Evolutionary conservation across 192 early-diverging fungal genomes (phyloP).

Genomic region (Podila epigama): DNA sequence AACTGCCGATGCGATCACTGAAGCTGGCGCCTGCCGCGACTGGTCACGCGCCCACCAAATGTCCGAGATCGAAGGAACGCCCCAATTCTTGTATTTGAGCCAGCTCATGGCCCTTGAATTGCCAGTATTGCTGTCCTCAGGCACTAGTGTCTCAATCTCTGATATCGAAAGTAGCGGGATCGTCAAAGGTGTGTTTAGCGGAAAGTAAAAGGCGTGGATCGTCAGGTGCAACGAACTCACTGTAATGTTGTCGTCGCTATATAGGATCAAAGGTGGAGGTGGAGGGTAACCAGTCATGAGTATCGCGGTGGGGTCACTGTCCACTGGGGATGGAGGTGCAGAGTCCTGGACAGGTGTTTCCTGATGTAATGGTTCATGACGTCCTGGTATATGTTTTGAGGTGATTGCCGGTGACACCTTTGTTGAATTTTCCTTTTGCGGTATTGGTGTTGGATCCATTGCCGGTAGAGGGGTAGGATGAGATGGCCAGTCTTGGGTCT

Average conservation of each 20-base stretch:
- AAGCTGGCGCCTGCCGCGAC: not conserved
- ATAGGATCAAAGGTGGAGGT: constrained; percentile 34
- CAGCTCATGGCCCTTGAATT: constrained; percentile 14
- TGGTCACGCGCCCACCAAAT: constrained; percentile 48
- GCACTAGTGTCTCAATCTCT: constrained; percentile 17
- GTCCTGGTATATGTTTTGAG: too few species aligned
- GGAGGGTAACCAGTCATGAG: constrained; percentile 27
- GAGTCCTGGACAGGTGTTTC: not conserved
- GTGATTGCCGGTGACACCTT: too few species aligned
- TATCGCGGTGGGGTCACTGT: not conserved
- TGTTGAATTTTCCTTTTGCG: not conserved
- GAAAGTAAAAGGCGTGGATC: constrained; percentile 46
- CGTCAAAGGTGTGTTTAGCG: constrained; percentile 37
- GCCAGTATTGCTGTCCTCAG: not conserved
- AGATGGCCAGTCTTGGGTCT: too few species aligned
- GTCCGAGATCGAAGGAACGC: constrained; percentile 15
- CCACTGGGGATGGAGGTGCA: not conserved
- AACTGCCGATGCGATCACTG: not conserved
- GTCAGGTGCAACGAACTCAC: constrained; percentile 45
- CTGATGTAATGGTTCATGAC: not conserved
- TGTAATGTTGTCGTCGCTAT: constrained; percentile 43
- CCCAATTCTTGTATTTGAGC: constrained; percentile 49
- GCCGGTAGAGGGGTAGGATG: too few species aligned
- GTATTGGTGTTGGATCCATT: not conserved
- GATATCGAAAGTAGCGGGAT: constrained; percentile 39